These are phyloP conservation scores for Petasospora fabianii DNA, from an alignment of 1,139 yeast species.

Conservation along the genomic window DNA sequence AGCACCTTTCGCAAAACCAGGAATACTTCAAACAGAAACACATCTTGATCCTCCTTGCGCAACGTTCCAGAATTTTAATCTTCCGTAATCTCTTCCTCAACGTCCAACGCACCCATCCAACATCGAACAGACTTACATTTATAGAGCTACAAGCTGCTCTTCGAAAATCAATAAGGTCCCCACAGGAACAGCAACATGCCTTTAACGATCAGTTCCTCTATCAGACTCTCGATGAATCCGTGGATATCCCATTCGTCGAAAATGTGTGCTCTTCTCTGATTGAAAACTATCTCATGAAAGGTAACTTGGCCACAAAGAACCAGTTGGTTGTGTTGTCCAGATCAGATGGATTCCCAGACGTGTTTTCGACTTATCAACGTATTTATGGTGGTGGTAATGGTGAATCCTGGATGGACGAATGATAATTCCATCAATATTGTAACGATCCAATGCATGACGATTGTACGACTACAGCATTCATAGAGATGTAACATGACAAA, in stretches of 20 bases:
- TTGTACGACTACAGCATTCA: too few relatives aligned
- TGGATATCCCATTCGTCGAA: slow-evolving; percentile 33
- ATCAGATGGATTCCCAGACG: slow-evolving; percentile 46
- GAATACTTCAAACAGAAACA: slow-evolving; percentile 36
- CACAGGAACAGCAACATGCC: slow-evolving; percentile 10
- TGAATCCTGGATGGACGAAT: slow-evolving; percentile 1
- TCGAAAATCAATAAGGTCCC: slow-evolving; percentile 16
- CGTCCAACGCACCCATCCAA: slow-evolving; percentile 12
- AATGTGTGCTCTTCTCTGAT: slow-evolving; percentile 47
- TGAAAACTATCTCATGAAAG: slow-evolving; percentile 51
- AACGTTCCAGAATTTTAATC: slow-evolving; percentile 41
- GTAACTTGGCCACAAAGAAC: slow-evolving; percentile 45
- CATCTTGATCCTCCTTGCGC: slow-evolving; percentile 37
- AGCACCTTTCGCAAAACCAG: slow-evolving; percentile 33
- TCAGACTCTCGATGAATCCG: slow-evolving; percentile 17
- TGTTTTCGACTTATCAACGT: slow-evolving; percentile 28
- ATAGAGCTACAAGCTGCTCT: slow-evolving; percentile 12
- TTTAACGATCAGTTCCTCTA: slow-evolving; percentile 18
- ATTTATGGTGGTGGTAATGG: neutral
- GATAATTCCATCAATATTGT: too few relatives aligned
- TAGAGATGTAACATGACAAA: too few relatives aligned
- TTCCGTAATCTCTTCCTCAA: slow-evolving; percentile 43
- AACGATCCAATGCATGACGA: too few relatives aligned
- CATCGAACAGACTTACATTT: neutral
- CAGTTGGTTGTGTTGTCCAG: slow-evolving; percentile 47